Conservation (phyloP, 306 rosid genomes). For the Prunus davidiana region DNA sequence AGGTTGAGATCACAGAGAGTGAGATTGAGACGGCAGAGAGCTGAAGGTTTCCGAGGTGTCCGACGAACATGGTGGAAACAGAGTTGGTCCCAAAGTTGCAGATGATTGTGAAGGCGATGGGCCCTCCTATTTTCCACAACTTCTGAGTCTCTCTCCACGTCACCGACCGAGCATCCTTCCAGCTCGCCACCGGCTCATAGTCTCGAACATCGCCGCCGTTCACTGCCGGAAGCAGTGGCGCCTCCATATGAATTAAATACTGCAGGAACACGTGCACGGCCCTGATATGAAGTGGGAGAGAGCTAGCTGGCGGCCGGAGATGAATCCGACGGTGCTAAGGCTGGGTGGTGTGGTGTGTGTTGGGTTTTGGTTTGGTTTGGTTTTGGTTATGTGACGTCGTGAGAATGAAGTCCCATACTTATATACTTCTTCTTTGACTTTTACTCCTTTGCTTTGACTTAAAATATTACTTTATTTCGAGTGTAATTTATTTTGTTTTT, state of each 20-base stretch:
- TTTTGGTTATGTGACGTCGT: not conserved
- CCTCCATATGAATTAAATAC: slow-evolving; percentile 11
- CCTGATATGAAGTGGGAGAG: not conserved
- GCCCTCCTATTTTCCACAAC: slow-evolving; percentile 62
- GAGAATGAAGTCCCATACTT: too few species aligned
- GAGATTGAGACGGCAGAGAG: slow-evolving; percentile 76
- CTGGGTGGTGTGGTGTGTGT: not conserved
- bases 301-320: not conserved
- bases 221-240: slow-evolving; percentile 5
- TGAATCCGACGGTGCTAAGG: too few species aligned
- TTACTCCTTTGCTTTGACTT: too few species aligned
- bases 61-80: slow-evolving; percentile 61
- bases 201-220: slow-evolving; percentile 9
- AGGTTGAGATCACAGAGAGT: slow-evolving; percentile 56
- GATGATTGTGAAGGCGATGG: slow-evolving; percentile 42
- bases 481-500: too few species aligned
- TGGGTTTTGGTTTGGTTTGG: not conserved
- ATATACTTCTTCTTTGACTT: too few species aligned
- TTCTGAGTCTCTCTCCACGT: slow-evolving; percentile 39
- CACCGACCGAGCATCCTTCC: slow-evolving; percentile 23
- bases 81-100: slow-evolving; percentile 60
- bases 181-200: slow-evolving; percentile 31
- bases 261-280: not conserved
- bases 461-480: too few species aligned
- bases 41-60: slow-evolving; percentile 70